phyloP scores from a whole-genome alignment of 768 basidiomycete genomes.

The Harrya chromipes region DNA sequence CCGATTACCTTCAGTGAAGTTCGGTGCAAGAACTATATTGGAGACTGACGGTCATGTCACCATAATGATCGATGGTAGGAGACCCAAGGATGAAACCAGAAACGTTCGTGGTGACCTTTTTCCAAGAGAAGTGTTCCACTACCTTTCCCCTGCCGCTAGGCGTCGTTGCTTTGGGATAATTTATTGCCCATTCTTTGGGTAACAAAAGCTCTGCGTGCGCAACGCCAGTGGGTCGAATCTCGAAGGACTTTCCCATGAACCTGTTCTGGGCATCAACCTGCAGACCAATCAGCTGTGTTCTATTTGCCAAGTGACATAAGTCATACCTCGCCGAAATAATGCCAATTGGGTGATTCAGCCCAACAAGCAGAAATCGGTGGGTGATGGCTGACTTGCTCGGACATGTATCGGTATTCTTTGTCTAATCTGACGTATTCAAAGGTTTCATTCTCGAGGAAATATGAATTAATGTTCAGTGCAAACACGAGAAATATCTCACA shows the following conservation, averaged over 20 bases:
- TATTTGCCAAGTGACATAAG: not conserved
- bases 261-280: slow-evolving; percentile 96
- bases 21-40: not conserved
- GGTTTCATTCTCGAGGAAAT: slow-evolving; percentile 65
- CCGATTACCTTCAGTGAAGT: slow-evolving; percentile 2
- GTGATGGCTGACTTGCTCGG: slow-evolving; percentile 97
- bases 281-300: not conserved
- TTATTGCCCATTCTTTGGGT: slow-evolving; percentile 59
- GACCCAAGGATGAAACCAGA: slow-evolving; percentile 92
- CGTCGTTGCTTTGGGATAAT: slow-evolving; percentile 58
- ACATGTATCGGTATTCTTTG: slow-evolving; percentile 87
- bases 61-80: slow-evolving; percentile 89
- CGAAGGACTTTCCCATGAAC: slow-evolving; percentile 95
- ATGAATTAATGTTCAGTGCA: not conserved
- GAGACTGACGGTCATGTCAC: slow-evolving; percentile 82
- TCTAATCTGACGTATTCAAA: slow-evolving; percentile 91
- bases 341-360: slow-evolving; percentile 87
- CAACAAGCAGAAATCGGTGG: slow-evolving; percentile 96
- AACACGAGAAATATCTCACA: slow-evolving; percentile 37
- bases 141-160: slow-evolving; percentile 49
- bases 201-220: slow-evolving; percentile 84
- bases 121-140: slow-evolving; percentile 92
- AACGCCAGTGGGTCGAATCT: slow-evolving; percentile 93
- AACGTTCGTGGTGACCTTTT: slow-evolving; percentile 88
- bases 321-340: slow-evolving; percentile 82